Evolutionary conservation across 371 early-diverging fungal genomes (phyloP).

Genomic region (Saksenaea vasiformis): DNA sequence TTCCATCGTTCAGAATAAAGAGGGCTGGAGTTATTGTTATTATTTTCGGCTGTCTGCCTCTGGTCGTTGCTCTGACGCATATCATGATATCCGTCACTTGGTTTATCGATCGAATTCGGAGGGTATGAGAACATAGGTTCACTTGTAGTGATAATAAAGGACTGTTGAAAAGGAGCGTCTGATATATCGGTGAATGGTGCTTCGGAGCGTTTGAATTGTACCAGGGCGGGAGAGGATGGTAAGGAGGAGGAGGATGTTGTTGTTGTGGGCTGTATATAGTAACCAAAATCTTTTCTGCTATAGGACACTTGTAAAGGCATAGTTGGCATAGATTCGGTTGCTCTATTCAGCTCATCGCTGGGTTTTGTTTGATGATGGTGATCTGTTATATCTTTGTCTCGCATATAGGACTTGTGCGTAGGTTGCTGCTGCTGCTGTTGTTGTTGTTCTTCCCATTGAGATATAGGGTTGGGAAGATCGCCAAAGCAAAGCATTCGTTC

Average conservation of each 20-base stretch:
- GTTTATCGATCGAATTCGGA: not conserved
- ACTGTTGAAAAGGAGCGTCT: not conserved
- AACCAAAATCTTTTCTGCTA: not conserved
- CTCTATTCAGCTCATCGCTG: not conserved
- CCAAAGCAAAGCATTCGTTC: not conserved
- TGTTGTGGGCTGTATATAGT: not conserved
- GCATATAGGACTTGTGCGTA: not conserved
- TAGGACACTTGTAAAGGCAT: not conserved
- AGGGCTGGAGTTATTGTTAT: constrained; percentile 10
- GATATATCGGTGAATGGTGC: not conserved
- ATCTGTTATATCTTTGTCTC: not conserved
- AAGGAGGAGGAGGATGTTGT: not conserved
- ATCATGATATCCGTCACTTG: not conserved
- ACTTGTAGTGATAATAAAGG: not conserved
- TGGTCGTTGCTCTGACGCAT: not conserved
- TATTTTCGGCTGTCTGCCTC: not conserved
- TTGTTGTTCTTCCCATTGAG: not conserved
- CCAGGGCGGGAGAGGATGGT: too few species aligned
- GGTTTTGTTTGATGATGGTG: not conserved
- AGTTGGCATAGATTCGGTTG: not conserved
- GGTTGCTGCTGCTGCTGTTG: not conserved
- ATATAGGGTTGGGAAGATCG: not conserved
- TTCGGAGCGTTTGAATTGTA: not conserved
- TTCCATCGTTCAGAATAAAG: constrained; percentile 9
- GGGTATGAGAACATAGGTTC: not conserved